Evolutionary conservation across 1,284 basidiomycete genomes (phyloP).

Genomic region (Ceratobasidium papillatum): DNA sequence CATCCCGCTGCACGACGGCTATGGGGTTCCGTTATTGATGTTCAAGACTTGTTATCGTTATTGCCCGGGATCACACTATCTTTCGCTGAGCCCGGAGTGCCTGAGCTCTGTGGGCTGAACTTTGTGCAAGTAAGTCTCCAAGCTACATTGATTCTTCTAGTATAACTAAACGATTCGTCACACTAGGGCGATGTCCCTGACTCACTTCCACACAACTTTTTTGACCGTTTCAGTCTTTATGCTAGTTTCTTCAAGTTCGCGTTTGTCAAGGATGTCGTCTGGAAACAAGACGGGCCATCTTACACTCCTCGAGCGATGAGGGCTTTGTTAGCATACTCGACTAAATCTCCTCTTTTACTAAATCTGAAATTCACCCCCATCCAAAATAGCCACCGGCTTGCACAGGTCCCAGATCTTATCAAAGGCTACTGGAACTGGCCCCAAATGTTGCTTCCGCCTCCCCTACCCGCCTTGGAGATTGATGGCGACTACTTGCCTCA

Average conservation of each 20-base stretch:
- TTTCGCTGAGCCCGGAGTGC: not conserved
- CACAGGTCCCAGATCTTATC: not conserved
- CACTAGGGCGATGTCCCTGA: not conserved
- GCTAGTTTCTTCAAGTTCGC: not conserved
- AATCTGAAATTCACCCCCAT: not conserved
- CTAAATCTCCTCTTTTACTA: not conserved
- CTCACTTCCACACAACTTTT: not conserved
- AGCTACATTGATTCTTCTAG: not conserved
- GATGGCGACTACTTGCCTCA: not conserved
- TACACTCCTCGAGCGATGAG: not conserved
- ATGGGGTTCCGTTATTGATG: not conserved
- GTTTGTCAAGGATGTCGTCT: not conserved
- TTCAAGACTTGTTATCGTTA: not conserved
- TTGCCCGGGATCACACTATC: not conserved
- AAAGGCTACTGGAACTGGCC: not conserved
- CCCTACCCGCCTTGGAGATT: not conserved
- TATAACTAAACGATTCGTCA: not conserved
- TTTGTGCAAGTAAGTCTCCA: not conserved
- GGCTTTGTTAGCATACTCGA: not conserved
- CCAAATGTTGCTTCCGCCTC: not conserved
- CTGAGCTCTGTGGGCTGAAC: not conserved
- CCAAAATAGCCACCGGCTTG: not conserved
- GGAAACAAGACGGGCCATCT: not conserved
- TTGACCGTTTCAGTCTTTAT: not conserved
- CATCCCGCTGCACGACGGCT: not conserved